Conservation (phyloP, 306 rosid genomes). For the cucumber (Cucumis sativus) region Cucumber_9930_V3 NC_026660.2:23776001-23776500, state of each 20-base stretch:
- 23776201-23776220: not conserved
- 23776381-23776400: not conserved
- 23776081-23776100: too few species aligned
- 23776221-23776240: not conserved
- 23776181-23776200: not conserved
- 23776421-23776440: not conserved
- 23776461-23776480: not conserved
- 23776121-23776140: too few species aligned
- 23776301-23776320: not conserved
- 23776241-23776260: not conserved
- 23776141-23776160: too few species aligned
- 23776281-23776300: not conserved
- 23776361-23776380: too few species aligned
- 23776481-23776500: not conserved
- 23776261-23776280: not conserved
- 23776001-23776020: too few species aligned
- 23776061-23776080: too few species aligned
- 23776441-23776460: not conserved
- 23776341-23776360: not conserved
- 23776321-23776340: not conserved
- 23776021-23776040: too few species aligned
- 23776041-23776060: too few species aligned
- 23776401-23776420: not conserved
- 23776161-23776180: not conserved
- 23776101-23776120: too few species aligned